Conservation (phyloP, 2,329 filamentous ascomycete genomes). For the Fusarium musae region DNA sequence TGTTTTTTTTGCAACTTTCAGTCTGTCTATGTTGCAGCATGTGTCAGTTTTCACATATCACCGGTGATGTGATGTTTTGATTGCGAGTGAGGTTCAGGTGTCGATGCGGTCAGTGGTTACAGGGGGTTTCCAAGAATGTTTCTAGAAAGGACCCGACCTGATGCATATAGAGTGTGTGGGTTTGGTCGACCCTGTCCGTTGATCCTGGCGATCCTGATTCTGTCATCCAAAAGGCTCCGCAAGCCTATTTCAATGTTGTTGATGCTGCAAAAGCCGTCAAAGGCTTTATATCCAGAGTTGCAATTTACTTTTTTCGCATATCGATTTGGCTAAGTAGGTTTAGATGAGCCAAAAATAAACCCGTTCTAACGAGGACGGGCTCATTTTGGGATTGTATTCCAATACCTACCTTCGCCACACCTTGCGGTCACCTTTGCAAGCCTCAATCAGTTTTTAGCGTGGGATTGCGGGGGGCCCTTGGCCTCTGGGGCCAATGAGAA, state of each 20-base stretch:
- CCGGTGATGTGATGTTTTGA: neutral
- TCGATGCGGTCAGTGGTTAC: neutral
- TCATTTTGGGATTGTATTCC: neutral
- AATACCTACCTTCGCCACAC: conserved; percentile 27
- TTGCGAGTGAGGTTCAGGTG: neutral
- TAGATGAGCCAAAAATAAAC: conserved; percentile 33
- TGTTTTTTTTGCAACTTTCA: neutral
- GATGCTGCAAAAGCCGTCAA: neutral
- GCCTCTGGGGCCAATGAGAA: conserved; percentile 5
- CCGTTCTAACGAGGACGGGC: neutral
- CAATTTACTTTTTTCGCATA: neutral
- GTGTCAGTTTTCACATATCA: neutral
- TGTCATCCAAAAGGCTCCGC: neutral
- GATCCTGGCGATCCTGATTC: neutral
- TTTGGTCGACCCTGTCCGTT: neutral
- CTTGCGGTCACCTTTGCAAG: conserved; percentile 20
- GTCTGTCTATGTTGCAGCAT: neutral
- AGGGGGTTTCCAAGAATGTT: neutral
- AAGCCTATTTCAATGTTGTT: neutral
- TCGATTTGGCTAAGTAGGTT: conserved; percentile 1
- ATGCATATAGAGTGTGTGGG: neutral
- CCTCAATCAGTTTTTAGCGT: conserved; percentile 22
- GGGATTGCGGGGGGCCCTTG: conserved; percentile 9
- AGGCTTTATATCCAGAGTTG: neutral
- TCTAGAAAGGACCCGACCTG: conserved; percentile 6